Conservation (phyloP, 2,329 filamentous ascomycete genomes). For the Alternaria viburni region DNA sequence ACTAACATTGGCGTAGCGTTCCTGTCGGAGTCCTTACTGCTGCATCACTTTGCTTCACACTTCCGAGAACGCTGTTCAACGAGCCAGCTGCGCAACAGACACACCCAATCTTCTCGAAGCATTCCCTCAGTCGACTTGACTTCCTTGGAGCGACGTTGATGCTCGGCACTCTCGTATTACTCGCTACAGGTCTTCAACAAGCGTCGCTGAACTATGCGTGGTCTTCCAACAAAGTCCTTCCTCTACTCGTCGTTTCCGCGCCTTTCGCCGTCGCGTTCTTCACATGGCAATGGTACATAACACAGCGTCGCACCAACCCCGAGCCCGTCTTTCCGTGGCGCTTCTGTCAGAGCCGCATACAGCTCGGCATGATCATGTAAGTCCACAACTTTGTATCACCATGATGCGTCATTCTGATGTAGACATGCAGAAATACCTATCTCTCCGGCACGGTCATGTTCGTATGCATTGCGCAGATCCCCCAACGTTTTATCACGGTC, state of each 20-base stretch:
- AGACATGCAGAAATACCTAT: slow-evolving; percentile 10
- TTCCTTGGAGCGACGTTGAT: slow-evolving; percentile 19
- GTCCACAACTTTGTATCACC: not conserved
- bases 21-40: slow-evolving; percentile 7
- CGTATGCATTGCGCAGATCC: slow-evolving; percentile 20
- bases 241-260: slow-evolving; percentile 12
- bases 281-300: slow-evolving; percentile 20
- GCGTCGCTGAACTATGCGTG: slow-evolving; percentile 13
- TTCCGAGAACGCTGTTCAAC: slow-evolving; percentile 6
- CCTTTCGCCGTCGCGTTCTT: slow-evolving; percentile 21
- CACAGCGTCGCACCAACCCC: not conserved
- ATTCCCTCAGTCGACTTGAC: slow-evolving; percentile 10
- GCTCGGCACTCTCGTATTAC: slow-evolving; percentile 17
- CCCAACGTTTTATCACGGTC: slow-evolving; percentile 22
- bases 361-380: slow-evolving; percentile 14
- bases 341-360: slow-evolving; percentile 9
- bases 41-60: not conserved
- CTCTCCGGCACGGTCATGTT: slow-evolving; percentile 16
- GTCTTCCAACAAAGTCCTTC: slow-evolving; percentile 13
- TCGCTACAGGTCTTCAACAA: slow-evolving; percentile 25
- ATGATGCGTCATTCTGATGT: not conserved
- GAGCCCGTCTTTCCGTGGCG: slow-evolving; percentile 28
- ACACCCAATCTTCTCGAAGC: not conserved
- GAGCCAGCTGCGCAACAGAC: slow-evolving; percentile 6
- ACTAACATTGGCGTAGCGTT: slow-evolving; percentile 12